Conservation (phyloP, 2,329 filamentous ascomycete genomes). For the Epichloe festucae region DNA sequence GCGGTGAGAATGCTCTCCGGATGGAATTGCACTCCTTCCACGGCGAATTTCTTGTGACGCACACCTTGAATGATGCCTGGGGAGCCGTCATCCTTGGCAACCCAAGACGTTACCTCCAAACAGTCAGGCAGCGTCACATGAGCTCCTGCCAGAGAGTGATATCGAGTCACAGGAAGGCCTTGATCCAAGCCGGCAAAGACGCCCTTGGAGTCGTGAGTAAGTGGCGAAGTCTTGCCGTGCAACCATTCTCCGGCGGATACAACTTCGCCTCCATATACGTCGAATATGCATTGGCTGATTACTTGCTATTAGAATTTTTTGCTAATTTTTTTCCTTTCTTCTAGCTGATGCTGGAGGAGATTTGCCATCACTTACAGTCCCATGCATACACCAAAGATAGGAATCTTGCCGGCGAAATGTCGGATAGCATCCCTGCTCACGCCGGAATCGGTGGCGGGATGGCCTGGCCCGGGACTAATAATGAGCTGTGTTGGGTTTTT, state of each 20-base stretch:
- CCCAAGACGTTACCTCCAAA: conserved; percentile 86
- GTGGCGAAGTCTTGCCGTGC: conserved; percentile 88
- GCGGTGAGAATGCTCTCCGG: conserved; percentile 93
- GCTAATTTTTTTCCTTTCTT: too few relatives aligned
- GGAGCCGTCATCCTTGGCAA: conserved; percentile 59
- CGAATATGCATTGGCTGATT: conserved; percentile 80
- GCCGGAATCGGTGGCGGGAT: conserved; percentile 82
- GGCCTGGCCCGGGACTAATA: conserved; percentile 87
- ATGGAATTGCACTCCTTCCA: conserved; percentile 98
- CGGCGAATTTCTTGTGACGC: conserved; percentile 74
- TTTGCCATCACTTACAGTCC: conserved; percentile 53
- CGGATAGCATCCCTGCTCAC: conserved; percentile 85
- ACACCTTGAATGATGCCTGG: conserved; percentile 94
- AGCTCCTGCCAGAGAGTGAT: conserved; percentile 91
- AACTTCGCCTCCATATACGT: conserved; percentile 83
- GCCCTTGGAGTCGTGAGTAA: conserved; percentile 84
- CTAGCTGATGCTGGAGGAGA: not conserved
- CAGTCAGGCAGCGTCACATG: conserved; percentile 74
- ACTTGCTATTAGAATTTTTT: not conserved
- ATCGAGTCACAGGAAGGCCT: conserved; percentile 77
- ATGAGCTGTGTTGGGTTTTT: conserved; percentile 88
- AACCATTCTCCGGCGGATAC: conserved; percentile 90
- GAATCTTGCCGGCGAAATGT: conserved; percentile 88
- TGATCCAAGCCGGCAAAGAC: conserved; percentile 74
- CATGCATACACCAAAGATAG: conserved; percentile 97